Percentiles rank a stretch among this genome's conserved stretches.
Conservation (phyloP, 2,329 filamentous ascomycete species). For the Colletotrichum siamense region DNA sequence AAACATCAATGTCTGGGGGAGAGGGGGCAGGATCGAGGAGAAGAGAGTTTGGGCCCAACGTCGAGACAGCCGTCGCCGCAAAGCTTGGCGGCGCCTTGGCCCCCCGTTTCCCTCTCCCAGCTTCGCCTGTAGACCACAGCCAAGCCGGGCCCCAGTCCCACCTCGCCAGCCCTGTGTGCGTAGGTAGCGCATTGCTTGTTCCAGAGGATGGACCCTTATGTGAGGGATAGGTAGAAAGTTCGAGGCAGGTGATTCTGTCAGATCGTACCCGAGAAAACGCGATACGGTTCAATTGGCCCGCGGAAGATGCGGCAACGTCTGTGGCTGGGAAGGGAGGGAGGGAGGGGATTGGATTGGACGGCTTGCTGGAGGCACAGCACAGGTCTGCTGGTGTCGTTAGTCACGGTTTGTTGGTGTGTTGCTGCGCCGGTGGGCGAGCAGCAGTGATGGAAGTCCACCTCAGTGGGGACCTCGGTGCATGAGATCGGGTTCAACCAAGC, state of each 20-base stretch:
- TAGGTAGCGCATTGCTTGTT: not conserved
- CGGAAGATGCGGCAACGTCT: not conserved
- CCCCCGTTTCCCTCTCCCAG: not conserved
- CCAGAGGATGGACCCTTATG: not conserved
- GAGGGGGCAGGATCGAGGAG: not conserved
- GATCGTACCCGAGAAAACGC: not conserved
- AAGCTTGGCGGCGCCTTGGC: conserved; percentile 16
- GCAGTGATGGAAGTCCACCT: not conserved
- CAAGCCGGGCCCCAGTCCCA: not conserved
- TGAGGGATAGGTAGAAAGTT: not conserved
- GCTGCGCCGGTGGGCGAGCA: not conserved
- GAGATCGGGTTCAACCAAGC: not conserved
- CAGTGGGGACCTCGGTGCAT: not conserved
- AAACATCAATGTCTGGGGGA: not conserved
- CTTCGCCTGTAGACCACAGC: not conserved
- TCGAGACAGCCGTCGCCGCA: conserved; percentile 21
- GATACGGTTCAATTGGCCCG: not conserved
- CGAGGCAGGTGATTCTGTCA: not conserved
- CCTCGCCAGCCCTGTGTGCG: not conserved
- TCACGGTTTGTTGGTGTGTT: not conserved
- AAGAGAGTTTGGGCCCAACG: conserved; percentile 17
- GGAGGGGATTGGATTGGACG: not conserved
- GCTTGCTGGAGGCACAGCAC: not conserved
- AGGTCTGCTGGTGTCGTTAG: not conserved
- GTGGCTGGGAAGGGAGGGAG: not conserved